Evolutionary conservation across 2,329 filamentous ascomycete genomes (phyloP).

Genomic region (Fusarium phyllophilum): DNA sequence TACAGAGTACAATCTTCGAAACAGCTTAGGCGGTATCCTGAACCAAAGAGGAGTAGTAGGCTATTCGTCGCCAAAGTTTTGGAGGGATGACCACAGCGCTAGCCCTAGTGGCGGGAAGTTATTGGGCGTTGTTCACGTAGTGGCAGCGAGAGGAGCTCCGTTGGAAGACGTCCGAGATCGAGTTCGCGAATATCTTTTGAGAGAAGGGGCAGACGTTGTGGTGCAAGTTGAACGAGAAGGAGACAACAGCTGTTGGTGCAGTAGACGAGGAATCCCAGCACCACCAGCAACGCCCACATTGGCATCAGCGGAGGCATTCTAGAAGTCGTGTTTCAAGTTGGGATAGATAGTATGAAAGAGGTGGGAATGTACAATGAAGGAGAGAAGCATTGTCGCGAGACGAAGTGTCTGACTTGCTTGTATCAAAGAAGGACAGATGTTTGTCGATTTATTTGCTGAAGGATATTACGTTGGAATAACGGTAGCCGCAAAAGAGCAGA

Average conservation of each 20-base stretch:
- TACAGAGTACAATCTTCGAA: constrained; percentile 87
- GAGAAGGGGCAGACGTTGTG: constrained; percentile 80
- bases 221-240: constrained; percentile 90
- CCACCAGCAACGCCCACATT: constrained; percentile 46
- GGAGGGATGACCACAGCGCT: constrained; percentile 78
- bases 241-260: constrained; percentile 72
- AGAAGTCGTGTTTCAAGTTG: constrained; percentile 31
- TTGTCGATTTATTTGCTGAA: neutral
- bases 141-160: constrained; percentile 76
- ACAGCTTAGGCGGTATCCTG: constrained; percentile 84
- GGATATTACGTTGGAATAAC: constrained; percentile 7
- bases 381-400: neutral
- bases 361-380: constrained; percentile 4
- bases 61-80: constrained; percentile 90
- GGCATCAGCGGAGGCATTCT: constrained; percentile 48
- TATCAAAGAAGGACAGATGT: neutral
- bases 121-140: constrained; percentile 86
- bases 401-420: constrained; percentile 7
- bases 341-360: constrained; percentile 20
- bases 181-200: constrained; percentile 75
- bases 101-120: constrained; percentile 63
- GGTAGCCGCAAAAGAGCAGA: neutral
- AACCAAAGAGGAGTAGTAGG: constrained; percentile 85
- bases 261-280: constrained; percentile 44
- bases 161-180: constrained; percentile 85